Percentiles rank a stretch among this genome's conserved stretches.
Evolutionary conservation across 345 rosid species (phyloP).

Genomic region (Excoecaria agallocha): DNA sequence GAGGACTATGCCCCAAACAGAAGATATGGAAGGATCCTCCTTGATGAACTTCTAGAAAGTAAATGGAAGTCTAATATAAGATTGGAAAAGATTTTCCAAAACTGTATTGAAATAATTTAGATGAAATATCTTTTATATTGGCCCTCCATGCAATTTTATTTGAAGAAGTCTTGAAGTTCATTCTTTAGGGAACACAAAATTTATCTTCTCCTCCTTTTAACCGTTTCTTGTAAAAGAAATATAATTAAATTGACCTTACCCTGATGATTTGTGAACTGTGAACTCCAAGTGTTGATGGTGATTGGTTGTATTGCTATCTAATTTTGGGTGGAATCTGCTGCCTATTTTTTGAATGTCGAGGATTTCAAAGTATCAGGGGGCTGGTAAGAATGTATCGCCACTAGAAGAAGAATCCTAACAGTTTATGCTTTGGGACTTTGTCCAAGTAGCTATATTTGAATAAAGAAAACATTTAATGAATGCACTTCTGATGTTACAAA

Average conservation of each 20-base stretch:
- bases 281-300: not conserved
- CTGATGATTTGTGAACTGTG: not conserved
- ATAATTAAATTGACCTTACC: not conserved
- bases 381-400: not conserved
- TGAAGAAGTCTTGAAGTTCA: not conserved
- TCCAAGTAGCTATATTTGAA: not conserved
- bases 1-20: not conserved
- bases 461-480: not conserved
- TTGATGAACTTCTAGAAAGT: too few relatives aligned
- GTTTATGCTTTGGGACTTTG: not conserved
- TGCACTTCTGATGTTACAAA: conserved; percentile 13
- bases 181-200: not conserved
- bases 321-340: not conserved
- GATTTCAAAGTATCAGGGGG: not conserved
- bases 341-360: not conserved
- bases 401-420: not conserved
- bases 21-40: not conserved
- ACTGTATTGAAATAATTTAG: not conserved
- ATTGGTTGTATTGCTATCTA: not conserved
- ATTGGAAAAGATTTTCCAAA: not conserved
- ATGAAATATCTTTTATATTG: not conserved
- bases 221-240: too few relatives aligned
- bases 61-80: not conserved
- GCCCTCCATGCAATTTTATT: not conserved
- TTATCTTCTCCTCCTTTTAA: not conserved